Evolutionary conservation across 768 basidiomycete genomes (phyloP).

Genomic region (Polyporus arcularius): DNA sequence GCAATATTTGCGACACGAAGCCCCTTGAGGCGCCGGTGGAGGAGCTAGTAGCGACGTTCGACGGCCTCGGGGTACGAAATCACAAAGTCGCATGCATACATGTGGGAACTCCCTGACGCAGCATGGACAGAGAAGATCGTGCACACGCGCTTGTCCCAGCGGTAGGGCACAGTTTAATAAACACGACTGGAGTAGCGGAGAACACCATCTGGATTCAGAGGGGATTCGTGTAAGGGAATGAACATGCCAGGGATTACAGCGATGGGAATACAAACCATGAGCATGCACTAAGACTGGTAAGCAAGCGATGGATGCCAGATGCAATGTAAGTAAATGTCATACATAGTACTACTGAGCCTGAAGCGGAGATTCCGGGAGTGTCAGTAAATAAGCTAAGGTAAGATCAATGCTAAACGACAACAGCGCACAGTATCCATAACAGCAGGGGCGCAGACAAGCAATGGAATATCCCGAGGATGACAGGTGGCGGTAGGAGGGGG

Average conservation of each 20-base stretch:
- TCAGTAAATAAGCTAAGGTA: slow-evolving; percentile 3
- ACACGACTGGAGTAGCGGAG: background rate
- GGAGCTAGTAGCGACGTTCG: background rate
- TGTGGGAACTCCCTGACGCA: background rate
- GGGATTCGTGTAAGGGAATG: background rate
- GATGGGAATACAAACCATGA: background rate
- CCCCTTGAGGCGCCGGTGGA: background rate
- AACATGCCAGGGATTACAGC: background rate
- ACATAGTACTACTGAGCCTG: no score
- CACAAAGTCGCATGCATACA: background rate
- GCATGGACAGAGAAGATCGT: background rate
- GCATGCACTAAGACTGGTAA: no score
- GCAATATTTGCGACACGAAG: background rate
- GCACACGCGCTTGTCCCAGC: background rate
- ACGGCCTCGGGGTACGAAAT: background rate
- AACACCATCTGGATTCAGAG: background rate
- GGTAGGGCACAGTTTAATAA: background rate
- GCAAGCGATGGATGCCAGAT: no score
- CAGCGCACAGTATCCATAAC: slow-evolving; percentile 3
- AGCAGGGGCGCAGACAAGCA: background rate
- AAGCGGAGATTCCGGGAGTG: background rate
- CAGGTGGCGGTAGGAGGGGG: slow-evolving; percentile 4
- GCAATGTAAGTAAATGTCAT: no score
- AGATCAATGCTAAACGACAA: background rate
- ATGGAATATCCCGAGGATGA: background rate